Evolutionary conservation across 2,329 filamentous ascomycete genomes (phyloP), one percentile per base, ranked within the genome.

Genomic region (Fusarium pseudonygamai): DNA sequence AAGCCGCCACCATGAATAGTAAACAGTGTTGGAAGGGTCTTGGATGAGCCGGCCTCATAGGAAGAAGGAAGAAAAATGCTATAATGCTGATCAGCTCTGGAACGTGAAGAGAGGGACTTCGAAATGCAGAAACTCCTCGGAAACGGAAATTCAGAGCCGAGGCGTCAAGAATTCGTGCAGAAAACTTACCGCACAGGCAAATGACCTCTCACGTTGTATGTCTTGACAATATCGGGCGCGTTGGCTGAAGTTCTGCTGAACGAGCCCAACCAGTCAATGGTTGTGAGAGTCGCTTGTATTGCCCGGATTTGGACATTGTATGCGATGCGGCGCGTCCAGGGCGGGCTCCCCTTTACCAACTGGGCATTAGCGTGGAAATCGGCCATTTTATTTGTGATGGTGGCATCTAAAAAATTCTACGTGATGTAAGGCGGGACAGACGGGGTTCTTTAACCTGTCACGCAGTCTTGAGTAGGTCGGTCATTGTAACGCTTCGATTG

Each of bases 1-100:
- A 55, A 55, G 12, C 50, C 50, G 3, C 50, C 50, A 28, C 50
- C 50, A 40, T 55, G 50, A 42, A 55, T 55, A 40, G 50, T 55
- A 7, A 55, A 55, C 14, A 55, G 26, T 13, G 50, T 55, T 16
- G 50, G 50, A 14, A 55, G 34, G 0, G 34, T 7, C 6, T 55
- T n/a, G 36, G 36, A n/a, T 30, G 50, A 55, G 4, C 20, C 50
- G 24, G 26, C 11, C n/a, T 39, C 26, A 55, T n/a, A 55, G 14
- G 36, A 42, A 18, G 50, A 3, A 28, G 50, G 50, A n/a, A 55
- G 36, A n/a, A 55, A 55, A 55, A 55, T 28, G 14, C 36, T 55
- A n/a, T 11, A 28, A n/a, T 2, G 15, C 8, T 28, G 15, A 28
- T 55, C 34, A 53, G 50, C 34, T 39, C 36, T n/a, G 11, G 49